These are phyloP conservation scores for Lipomyces lipofer DNA, from an alignment of 805 yeast genomes.

Conservation along the genomic window DNA sequence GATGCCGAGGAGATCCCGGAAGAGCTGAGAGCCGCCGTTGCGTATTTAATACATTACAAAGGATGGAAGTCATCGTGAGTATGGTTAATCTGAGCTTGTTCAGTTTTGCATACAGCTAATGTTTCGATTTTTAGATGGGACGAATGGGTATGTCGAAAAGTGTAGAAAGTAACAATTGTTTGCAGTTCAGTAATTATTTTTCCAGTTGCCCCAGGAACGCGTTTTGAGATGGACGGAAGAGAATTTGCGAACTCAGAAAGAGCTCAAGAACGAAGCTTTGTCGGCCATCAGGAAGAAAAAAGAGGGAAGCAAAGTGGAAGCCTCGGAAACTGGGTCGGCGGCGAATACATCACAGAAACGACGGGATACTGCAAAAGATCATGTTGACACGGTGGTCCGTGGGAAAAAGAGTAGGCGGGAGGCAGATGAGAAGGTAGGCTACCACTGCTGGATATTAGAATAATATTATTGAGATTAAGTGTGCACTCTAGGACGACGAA, in stretches of 20 bases:
- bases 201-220: slow-evolving; percentile 50
- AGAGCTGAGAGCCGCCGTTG: slow-evolving; percentile 41
- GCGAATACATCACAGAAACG: slow-evolving; percentile 28
- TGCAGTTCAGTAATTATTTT: background rate
- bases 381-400: slow-evolving; percentile 7
- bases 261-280: slow-evolving; percentile 53
- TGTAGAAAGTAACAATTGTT: background rate
- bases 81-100: background rate
- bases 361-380: slow-evolving; percentile 25
- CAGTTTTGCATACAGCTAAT: background rate
- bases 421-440: slow-evolving; percentile 25
- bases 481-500: slow-evolving; percentile 22
- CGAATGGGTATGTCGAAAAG: slow-evolving; percentile 71
- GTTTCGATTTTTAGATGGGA: slow-evolving; percentile 58
- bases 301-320: slow-evolving; percentile 18
- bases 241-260: slow-evolving; percentile 62
- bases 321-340: slow-evolving; percentile 19
- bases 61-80: slow-evolving; percentile 81
- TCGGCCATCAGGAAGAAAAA: slow-evolving; percentile 35
- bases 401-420: slow-evolving; percentile 26
- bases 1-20: slow-evolving; percentile 42
- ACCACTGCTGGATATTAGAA: no score
- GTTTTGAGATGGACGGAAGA: slow-evolving; percentile 69
- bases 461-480: background rate
- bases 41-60: slow-evolving; percentile 79